phyloP scores from a whole-genome alignment of 2,329 filamentous ascomycete species.

The Acrodontium crateriforme region DNA sequence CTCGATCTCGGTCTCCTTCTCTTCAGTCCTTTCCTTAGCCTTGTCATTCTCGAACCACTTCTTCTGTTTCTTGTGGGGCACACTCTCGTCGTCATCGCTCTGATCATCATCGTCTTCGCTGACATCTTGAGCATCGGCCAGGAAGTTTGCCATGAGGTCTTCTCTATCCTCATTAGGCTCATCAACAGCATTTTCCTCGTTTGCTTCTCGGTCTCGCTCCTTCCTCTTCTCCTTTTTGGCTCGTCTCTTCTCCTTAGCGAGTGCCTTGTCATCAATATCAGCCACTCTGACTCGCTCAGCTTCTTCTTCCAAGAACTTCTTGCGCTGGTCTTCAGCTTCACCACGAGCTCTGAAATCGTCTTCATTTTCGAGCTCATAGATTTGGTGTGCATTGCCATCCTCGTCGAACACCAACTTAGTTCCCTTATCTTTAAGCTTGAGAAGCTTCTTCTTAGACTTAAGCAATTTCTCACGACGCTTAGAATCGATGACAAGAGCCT shows the following conservation, averaged over 20 bases:
- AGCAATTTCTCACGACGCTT: constrained; percentile 93
- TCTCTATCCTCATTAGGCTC: constrained; percentile 18
- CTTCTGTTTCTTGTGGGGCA: constrained; percentile 50
- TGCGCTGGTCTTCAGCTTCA: constrained; percentile 59
- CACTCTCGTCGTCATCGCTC: constrained; percentile 27
- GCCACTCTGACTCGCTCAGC: constrained; percentile 55
- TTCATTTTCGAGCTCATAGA: constrained; percentile 83
- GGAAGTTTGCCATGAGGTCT: constrained; percentile 30
- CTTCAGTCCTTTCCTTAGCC: constrained; percentile 33
- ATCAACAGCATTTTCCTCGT: constrained; percentile 12
- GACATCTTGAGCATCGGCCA: constrained; percentile 20
- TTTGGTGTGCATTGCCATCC: constrained; percentile 67
- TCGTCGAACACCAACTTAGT: constrained; percentile 85
- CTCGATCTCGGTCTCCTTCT: constrained; percentile 51
- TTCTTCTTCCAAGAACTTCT: constrained; percentile 66
- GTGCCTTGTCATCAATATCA: constrained; percentile 70
- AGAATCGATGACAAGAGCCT: constrained; percentile 74
- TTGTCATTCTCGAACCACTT: constrained; percentile 67
- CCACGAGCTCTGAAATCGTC: constrained; percentile 64
- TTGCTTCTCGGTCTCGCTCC: constrained; percentile 45
- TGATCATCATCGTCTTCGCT: constrained; percentile 16
- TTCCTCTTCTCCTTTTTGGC: constrained; percentile 66
- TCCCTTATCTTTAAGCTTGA: constrained; percentile 78
- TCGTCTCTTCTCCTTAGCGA: constrained; percentile 62
- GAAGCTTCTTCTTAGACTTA: constrained; percentile 80